Base-by-base conservation (phyloP, 2,329 filamentous ascomycete species). In the Chaetomium sp. region DNA sequence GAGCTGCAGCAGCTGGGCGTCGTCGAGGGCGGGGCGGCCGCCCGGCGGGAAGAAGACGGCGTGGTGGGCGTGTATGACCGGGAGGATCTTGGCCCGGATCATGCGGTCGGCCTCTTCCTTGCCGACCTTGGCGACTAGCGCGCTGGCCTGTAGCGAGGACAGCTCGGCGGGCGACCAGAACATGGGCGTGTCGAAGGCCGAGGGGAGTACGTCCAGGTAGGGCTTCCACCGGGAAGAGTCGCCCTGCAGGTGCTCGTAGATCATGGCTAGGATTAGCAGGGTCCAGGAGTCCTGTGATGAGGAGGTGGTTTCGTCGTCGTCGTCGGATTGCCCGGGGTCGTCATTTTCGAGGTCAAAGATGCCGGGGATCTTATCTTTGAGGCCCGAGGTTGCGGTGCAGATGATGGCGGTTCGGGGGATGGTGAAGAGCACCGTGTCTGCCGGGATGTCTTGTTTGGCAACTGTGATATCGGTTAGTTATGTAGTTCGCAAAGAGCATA, bases 111-210 rank as follows among this genome's bases (percentile, higher is more conserved):
- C 92, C 62, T 85, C 82, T 4, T 84, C 80, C 69, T 87, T 91
- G 56, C 92, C 93, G 68, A 97, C 90, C 74, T 93, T 94, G 67
- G 84, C 78, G 3, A 88, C 75, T n/a, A 95, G 85, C 0, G 91
- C 85, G 73, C 91, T 93, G 21, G 89, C 90, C 77, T 94, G 89
- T 9, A 97, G 84, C 71, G 89, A 82, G 0, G 80, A 78, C 2
- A 97, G 81, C 75, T 97, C 92, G 0, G 80, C 78, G 0, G 83
- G 79, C 1, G 84, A 80, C 93, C 93, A 97, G 78, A 93, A 97
- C 90, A 97, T 97, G 69, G 94, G 84, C 2, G 92, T 96, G 75
- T 95, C 86, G 73, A 97, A 97, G 1, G 78, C 72, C 5, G 74
- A 70, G 0, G 92, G 92, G 5, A 97, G 82, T 23, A 96, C 81